Percentiles rank a stretch among this genome's conserved stretches.
These are phyloP conservation scores for Trypanosoma scelopori DNA, from an alignment of 208 protist genomes.

Conservation along the genomic window DNA sequence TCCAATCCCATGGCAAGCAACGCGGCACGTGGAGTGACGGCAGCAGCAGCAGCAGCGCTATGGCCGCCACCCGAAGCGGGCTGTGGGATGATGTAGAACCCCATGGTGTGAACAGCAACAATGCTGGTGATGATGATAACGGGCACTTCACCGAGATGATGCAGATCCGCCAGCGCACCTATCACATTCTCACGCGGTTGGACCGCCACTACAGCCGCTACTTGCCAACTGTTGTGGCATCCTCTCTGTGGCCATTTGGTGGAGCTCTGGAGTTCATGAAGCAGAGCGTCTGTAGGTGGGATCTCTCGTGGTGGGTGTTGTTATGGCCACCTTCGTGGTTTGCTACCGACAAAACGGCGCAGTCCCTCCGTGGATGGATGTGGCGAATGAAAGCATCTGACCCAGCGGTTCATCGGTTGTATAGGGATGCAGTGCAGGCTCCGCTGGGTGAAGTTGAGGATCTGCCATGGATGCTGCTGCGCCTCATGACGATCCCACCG, in stretches of 20 bases:
- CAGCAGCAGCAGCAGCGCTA: no score
- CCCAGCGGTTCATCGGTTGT: constrained; percentile 43
- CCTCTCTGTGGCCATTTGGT: background rate
- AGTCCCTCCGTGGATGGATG: constrained; percentile 15
- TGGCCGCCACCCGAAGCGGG: no score
- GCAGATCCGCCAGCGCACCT: constrained; percentile 34
- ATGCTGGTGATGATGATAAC: background rate
- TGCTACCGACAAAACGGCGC: background rate
- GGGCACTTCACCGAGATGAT: constrained; percentile 10
- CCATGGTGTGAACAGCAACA: background rate
- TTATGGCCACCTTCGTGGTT: constrained; percentile 31
- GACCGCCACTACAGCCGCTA: constrained; percentile 43
- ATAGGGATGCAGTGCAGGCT: constrained; percentile 15
- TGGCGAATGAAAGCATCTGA: constrained; percentile 39
- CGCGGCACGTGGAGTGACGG: background rate
- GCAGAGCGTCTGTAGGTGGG: constrained; percentile 1
- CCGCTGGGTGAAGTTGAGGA: constrained; percentile 26
- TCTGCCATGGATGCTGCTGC: constrained; percentile 25
- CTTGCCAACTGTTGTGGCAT: background rate
- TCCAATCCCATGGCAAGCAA: constrained; percentile 2
- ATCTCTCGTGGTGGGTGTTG: constrained; percentile 8
- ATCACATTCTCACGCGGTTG: constrained; percentile 29
- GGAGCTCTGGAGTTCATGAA: constrained; percentile 12
- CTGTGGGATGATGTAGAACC: no score
- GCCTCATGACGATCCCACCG: constrained; percentile 12